These are phyloP conservation scores for Penicillium bovifimosum DNA, from an alignment of 495 filamentous ascomycete genomes.

Conservation along the genomic window DNA sequence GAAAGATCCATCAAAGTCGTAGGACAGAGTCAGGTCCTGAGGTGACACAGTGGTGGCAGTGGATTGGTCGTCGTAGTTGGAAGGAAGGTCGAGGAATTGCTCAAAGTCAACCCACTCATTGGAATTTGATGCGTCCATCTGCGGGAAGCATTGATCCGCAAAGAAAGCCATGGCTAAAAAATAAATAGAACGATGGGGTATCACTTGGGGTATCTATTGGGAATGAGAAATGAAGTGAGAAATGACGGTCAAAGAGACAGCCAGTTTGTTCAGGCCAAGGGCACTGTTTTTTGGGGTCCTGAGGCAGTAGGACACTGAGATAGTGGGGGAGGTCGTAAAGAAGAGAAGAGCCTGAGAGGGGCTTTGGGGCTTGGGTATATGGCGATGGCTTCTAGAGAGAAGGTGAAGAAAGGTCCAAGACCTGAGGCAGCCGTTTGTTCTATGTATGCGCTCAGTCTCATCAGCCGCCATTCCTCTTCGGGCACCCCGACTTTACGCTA, in stretches of 20 bases:
- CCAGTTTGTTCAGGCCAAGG: background rate
- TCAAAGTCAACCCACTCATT: constrained; percentile 39
- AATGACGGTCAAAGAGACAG: background rate
- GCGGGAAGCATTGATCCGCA: constrained; percentile 18
- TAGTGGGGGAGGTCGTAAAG: background rate
- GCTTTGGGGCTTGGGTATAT: no score
- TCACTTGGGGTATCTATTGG: constrained; percentile 10
- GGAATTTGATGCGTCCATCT: constrained; percentile 11
- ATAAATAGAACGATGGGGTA: constrained; percentile 1
- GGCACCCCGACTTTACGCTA: constrained; percentile 31
- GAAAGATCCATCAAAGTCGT: constrained; percentile 21
- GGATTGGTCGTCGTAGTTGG: constrained; percentile 28
- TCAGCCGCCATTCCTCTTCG: constrained; percentile 19
- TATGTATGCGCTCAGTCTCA: background rate
- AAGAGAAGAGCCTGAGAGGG: background rate
- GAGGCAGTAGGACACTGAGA: background rate
- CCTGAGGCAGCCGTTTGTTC: constrained; percentile 7
- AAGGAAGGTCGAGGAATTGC: constrained; percentile 34
- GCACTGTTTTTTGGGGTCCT: background rate
- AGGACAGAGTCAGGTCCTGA: constrained; percentile 27
- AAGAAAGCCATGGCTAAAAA: constrained; percentile 22
- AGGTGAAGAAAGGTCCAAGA: constrained; percentile 1
- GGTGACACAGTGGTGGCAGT: constrained; percentile 35
- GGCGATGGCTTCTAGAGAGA: constrained; percentile 1
- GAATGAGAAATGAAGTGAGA: background rate